Evolutionary conservation across 257 asterid species (phyloP).

Genomic region (Cynanchum wilfordii): DNA sequence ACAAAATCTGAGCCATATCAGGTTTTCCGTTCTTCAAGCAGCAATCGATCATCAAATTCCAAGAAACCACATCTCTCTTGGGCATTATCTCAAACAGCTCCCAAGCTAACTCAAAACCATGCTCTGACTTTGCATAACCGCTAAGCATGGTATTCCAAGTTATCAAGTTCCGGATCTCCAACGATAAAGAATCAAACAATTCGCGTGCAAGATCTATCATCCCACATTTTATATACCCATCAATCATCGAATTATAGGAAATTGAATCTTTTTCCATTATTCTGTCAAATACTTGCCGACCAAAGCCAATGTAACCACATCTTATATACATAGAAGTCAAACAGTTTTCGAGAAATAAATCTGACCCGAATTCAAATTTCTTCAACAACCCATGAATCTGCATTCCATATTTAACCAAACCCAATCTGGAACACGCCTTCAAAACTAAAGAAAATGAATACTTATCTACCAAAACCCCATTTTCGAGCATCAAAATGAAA

Average conservation of each 20-base stretch:
- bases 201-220: slow-evolving; percentile 57
- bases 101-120: slow-evolving; percentile 44
- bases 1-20: slow-evolving; percentile 46
- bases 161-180: slow-evolving; percentile 48
- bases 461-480: slow-evolving; percentile 50
- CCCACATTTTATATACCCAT: slow-evolving; percentile 73
- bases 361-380: slow-evolving; percentile 49
- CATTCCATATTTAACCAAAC: slow-evolving; percentile 36
- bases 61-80: slow-evolving; percentile 66
- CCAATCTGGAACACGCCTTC: slow-evolving; percentile 59
- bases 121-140: slow-evolving; percentile 44
- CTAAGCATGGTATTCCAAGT: slow-evolving; percentile 79
- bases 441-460: slow-evolving; percentile 67
- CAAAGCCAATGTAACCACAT: slow-evolving; percentile 45
- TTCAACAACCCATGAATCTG: slow-evolving; percentile 75
- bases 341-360: slow-evolving; percentile 59
- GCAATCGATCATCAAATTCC: slow-evolving; percentile 76
- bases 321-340: slow-evolving; percentile 54
- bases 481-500: slow-evolving; percentile 64
- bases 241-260: slow-evolving; percentile 74
- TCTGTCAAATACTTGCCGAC: slow-evolving; percentile 55
- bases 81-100: slow-evolving; percentile 63
- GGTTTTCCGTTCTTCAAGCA: slow-evolving; percentile 56
- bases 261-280: slow-evolving; percentile 51
- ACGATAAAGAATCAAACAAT: slow-evolving; percentile 54